phyloP scores from a whole-genome alignment of 352 stramenopile species.

The Phytopythium montanum region DNA sequence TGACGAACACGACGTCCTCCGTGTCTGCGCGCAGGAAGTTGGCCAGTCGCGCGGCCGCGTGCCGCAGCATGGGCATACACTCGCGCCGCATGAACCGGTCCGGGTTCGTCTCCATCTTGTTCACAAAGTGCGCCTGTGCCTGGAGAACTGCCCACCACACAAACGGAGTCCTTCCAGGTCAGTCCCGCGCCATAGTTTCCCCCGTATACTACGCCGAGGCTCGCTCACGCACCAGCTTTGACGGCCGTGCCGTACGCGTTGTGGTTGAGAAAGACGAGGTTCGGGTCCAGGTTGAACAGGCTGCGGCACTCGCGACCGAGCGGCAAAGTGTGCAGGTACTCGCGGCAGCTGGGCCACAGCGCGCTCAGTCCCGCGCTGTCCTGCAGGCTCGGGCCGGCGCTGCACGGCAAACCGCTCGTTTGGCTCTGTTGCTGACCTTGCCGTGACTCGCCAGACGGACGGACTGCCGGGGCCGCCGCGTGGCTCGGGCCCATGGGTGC shows the following conservation, averaged over 20 bases:
- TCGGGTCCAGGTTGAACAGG: slow-evolving; percentile 79
- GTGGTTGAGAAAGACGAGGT: slow-evolving; percentile 80
- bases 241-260: slow-evolving; percentile 75
- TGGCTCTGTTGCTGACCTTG: not conserved
- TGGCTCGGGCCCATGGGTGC: not conserved
- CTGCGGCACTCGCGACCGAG: slow-evolving; percentile 66
- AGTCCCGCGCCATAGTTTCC: not conserved
- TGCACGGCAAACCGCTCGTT: not conserved
- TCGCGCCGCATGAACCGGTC: slow-evolving; percentile 83
- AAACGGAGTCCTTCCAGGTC: not conserved
- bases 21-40: slow-evolving; percentile 65
- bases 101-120: slow-evolving; percentile 86
- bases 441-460: not conserved
- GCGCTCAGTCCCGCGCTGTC: slow-evolving; percentile 51
- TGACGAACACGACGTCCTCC: slow-evolving; percentile 84
- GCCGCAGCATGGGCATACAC: slow-evolving; percentile 49
- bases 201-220: too few relatives aligned
- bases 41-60: slow-evolving; percentile 59
- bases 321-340: slow-evolving; percentile 52
- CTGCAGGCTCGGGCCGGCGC: slow-evolving; percentile 3
- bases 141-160: slow-evolving; percentile 41
- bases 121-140: slow-evolving; percentile 81
- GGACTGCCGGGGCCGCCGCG: not conserved
- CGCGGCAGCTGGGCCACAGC: slow-evolving; percentile 59
- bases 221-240: slow-evolving; percentile 32